A percentile compares a stretch with the other conserved stretches of the same genome.
Evolutionary conservation across 495 filamentous ascomycete genomes (phyloP).

Genomic region (Penicillium herquei): DNA sequence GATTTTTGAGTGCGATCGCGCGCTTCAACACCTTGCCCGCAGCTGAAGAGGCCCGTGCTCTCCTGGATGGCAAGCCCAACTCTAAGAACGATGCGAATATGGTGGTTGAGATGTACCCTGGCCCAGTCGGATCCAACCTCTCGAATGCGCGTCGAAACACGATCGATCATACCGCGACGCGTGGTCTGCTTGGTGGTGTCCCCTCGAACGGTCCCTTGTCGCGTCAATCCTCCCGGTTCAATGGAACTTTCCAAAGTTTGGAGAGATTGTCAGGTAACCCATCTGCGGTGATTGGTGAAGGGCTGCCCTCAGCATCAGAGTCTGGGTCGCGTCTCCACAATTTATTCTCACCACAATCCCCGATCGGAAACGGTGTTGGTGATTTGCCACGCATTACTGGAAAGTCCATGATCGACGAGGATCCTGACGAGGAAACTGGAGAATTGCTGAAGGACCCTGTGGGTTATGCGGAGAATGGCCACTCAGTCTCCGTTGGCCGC

Average conservation of each 20-base stretch:
- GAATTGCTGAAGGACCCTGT: slow-evolving; percentile 81
- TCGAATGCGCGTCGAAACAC: slow-evolving; percentile 55
- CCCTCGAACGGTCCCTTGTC: slow-evolving; percentile 55
- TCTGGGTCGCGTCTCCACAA: slow-evolving; percentile 63
- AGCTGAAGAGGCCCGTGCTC: slow-evolving; percentile 72
- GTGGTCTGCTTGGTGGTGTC: slow-evolving; percentile 52
- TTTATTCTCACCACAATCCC: slow-evolving; percentile 81
- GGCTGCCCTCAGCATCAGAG: slow-evolving; percentile 60
- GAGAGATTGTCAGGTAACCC: slow-evolving; percentile 68
- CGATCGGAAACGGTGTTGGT: slow-evolving; percentile 70
- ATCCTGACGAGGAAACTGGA: slow-evolving; percentile 81
- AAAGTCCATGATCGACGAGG: slow-evolving; percentile 83
- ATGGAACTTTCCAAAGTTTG: slow-evolving; percentile 70
- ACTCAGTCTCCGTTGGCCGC: slow-evolving; percentile 49
- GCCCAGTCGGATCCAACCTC: slow-evolving; percentile 40
- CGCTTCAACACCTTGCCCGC: slow-evolving; percentile 68
- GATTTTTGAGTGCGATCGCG: slow-evolving; percentile 71
- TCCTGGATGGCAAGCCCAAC: slow-evolving; percentile 79
- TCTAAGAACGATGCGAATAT: slow-evolving; percentile 71
- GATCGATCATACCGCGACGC: slow-evolving; percentile 54
- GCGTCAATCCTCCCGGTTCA: slow-evolving; percentile 75
- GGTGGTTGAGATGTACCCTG: slow-evolving; percentile 70
- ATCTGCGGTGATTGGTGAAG: slow-evolving; percentile 49
- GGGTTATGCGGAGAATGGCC: slow-evolving; percentile 77
- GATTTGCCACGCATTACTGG: slow-evolving; percentile 71